These are phyloP conservation scores for Zoysia matrella DNA, from an alignment of 202 grass and related monocot genomes.

Conservation along the genomic window DNA sequence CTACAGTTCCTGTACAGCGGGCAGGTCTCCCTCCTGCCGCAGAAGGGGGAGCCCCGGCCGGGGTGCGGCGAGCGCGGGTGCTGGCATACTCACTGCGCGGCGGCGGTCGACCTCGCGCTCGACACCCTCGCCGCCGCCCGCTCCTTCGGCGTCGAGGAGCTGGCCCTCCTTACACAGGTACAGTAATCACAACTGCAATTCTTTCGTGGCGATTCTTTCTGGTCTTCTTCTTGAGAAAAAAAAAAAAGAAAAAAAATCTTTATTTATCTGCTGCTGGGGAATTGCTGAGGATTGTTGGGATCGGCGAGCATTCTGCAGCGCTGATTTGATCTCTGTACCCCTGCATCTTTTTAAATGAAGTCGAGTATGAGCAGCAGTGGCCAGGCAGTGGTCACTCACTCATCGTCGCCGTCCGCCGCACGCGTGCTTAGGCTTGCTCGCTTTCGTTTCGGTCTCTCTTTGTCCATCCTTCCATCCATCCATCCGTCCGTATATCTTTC, in stretches of 20 bases:
- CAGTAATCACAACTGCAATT: too few relatives aligned
- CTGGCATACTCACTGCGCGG: conserved; percentile 95
- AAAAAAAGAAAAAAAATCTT: too few relatives aligned
- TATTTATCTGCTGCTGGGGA: too few relatives aligned
- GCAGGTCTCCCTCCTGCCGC: conserved; percentile 88
- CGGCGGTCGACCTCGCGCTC: conserved; percentile 93
- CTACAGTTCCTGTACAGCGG: conserved; percentile 99
- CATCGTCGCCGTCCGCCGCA: conserved; percentile 41
- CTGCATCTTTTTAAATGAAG: conserved; percentile 47
- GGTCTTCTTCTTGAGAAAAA: too few relatives aligned
- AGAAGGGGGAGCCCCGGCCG: conserved; percentile 77
- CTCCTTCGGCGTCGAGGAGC: conserved; percentile 89
- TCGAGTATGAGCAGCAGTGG: conserved; percentile 10
- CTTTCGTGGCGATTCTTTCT: too few relatives aligned
- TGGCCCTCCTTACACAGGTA: conserved; percentile 88
- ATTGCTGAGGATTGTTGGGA: conserved; percentile 44
- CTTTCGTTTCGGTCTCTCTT: conserved; percentile 38
- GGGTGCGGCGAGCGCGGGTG: conserved; percentile 79
- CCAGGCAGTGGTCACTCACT: conserved; percentile 8
- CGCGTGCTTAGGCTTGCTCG: conserved; percentile 13
- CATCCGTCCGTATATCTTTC: conserved; percentile 27
- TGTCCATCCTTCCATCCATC: conserved; percentile 43
- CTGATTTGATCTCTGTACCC: conserved; percentile 62
- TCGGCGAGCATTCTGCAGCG: conserved; percentile 65
- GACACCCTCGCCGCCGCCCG: conserved; percentile 75